A percentile compares a stretch with the other conserved stretches of the same genome.
Conservation (phyloP, 768 basidiomycete genomes). For the Lentinula guzmanii region DNA sequence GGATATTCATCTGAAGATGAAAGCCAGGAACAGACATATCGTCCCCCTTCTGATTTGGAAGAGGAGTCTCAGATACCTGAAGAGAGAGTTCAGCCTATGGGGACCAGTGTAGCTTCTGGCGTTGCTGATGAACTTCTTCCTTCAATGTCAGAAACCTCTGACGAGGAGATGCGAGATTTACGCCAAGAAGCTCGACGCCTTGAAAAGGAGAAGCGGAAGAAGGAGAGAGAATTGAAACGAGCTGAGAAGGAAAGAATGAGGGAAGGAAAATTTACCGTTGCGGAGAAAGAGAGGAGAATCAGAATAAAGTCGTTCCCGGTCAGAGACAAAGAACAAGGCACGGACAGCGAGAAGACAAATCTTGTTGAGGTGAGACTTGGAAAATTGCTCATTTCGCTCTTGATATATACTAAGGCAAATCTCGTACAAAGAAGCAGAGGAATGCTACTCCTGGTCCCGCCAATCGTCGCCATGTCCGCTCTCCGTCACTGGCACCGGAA, state of each 20-base stretch:
- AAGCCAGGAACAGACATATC: slow-evolving; percentile 10
- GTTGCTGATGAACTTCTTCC: not conserved
- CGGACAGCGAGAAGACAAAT: not conserved
- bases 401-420: not conserved
- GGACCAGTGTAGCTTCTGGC: not conserved
- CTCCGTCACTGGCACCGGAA: not conserved
- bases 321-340: not conserved
- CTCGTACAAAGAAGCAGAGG: not conserved
- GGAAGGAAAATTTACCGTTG: not conserved
- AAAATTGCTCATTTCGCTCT: not conserved
- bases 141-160: not conserved
- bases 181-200: not conserved
- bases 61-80: not conserved
- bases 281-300: not conserved
- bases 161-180: not conserved
- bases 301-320: not conserved
- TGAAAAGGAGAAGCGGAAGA: not conserved
- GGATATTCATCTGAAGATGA: slow-evolving; percentile 15
- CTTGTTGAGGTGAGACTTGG: not conserved
- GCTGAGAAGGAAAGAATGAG: not conserved
- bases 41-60: not conserved
- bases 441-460: not conserved
- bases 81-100: not conserved
- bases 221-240: not conserved
- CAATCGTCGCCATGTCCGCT: not conserved